Evolutionary conservation across 768 basidiomycete species (phyloP).

Genomic region (Leccinum boreale): DNA sequence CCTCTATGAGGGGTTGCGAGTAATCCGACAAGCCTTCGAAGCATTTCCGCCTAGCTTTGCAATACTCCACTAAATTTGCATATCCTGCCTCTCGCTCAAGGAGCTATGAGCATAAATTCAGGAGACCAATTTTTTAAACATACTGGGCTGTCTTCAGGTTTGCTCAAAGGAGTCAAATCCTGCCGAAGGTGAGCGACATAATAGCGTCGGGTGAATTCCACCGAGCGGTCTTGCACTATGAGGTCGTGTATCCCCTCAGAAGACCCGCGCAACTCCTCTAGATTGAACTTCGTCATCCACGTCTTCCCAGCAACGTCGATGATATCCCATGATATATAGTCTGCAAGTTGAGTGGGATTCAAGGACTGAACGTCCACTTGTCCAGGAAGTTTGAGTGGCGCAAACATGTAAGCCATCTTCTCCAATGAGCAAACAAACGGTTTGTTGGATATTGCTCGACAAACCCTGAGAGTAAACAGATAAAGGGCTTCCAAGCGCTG

Average conservation of each 20-base stretch:
- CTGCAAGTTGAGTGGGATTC: constrained; percentile 32
- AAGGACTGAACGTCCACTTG: constrained; percentile 26
- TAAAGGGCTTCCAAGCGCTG: constrained; percentile 48
- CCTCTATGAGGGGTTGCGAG: constrained; percentile 71
- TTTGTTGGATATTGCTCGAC: constrained; percentile 65
- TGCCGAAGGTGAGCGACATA: constrained; percentile 50
- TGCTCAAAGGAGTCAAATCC: constrained; percentile 73
- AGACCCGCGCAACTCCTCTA: constrained; percentile 31
- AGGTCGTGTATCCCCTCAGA: constrained; percentile 50
- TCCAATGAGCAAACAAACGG: constrained; percentile 53
- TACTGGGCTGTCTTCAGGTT: constrained; percentile 62
- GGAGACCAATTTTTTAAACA: constrained; percentile 25
- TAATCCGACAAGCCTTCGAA: constrained; percentile 61
- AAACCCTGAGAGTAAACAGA: constrained; percentile 61
- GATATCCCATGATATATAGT: constrained; percentile 61
- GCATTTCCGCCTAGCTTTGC: constrained; percentile 55
- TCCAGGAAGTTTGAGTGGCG: constrained; percentile 46
- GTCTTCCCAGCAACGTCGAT: constrained; percentile 50
- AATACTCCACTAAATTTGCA: constrained; percentile 62
- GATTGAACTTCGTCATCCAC: constrained; percentile 49
- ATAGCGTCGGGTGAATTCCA: constrained; percentile 75
- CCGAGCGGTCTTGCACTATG: constrained; percentile 70
- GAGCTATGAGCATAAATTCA: constrained; percentile 2
- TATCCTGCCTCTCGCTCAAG: constrained; percentile 60
- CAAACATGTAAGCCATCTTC: constrained; percentile 62